phyloP scores from a whole-genome alignment of 495 filamentous ascomycete species.

The Daldinia vernicosa region DNA sequence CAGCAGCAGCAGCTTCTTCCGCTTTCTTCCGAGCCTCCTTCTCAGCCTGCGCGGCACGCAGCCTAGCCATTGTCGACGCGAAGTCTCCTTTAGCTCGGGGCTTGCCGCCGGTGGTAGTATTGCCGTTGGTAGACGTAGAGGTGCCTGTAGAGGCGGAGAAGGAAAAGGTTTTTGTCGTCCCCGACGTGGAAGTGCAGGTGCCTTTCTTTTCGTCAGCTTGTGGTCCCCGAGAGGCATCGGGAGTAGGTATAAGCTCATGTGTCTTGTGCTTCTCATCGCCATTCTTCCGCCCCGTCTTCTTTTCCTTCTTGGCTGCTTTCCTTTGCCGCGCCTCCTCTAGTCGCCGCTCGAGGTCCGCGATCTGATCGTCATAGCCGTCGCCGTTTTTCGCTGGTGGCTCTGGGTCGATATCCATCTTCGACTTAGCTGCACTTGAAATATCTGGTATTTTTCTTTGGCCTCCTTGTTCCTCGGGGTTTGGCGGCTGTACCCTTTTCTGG shows the following conservation, averaged over 20 bases:
- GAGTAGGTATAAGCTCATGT: constrained; percentile 29
- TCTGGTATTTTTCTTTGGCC: constrained; percentile 3
- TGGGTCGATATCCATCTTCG: constrained; percentile 24
- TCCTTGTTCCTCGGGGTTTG: neutral
- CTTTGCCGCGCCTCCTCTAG: constrained; percentile 48
- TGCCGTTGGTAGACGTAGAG: neutral
- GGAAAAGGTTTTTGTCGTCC: constrained; percentile 10
- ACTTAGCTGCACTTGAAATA: neutral
- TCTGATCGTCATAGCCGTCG: constrained; percentile 48
- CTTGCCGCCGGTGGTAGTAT: constrained; percentile 3
- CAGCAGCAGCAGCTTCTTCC: constrained; percentile 18
- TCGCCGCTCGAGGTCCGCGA: constrained; percentile 53
- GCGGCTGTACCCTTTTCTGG: neutral
- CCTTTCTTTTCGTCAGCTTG: constrained; percentile 47
- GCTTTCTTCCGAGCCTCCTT: constrained; percentile 42
- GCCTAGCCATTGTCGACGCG: constrained; percentile 52
- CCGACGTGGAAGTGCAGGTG: constrained; percentile 4
- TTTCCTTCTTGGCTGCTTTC: constrained; percentile 44
- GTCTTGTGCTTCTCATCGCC: constrained; percentile 17
- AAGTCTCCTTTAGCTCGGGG: constrained; percentile 31
- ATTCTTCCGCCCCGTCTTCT: constrained; percentile 44
- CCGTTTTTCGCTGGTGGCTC: constrained; percentile 16
- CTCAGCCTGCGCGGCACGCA: constrained; percentile 54
- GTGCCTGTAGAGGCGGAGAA: constrained; percentile 12
- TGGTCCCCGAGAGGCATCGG: constrained; percentile 34